Conservation (phyloP, 2,329 filamentous ascomycete species). For the Zopfia rhizophila region DNA sequence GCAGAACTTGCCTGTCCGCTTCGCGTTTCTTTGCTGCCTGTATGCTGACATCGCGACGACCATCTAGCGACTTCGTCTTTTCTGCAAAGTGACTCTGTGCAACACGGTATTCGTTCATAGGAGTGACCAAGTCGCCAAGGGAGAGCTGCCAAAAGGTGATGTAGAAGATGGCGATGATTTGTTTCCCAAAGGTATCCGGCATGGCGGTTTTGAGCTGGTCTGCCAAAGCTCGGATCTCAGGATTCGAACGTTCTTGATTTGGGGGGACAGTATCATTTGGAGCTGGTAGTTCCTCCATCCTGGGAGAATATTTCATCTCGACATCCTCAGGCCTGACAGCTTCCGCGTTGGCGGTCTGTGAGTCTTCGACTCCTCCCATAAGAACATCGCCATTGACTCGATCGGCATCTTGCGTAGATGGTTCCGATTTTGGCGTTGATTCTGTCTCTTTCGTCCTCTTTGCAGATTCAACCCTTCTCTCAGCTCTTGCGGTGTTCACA, state of each 20-base stretch:
- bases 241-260: conserved; percentile 61
- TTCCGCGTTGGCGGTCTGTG: conserved; percentile 14
- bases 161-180: conserved; percentile 83
- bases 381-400: conserved; percentile 63
- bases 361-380: conserved; percentile 38
- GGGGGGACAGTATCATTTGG: conserved; percentile 6
- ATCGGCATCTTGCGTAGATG: conserved; percentile 20
- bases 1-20: conserved; percentile 74
- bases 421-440: conserved; percentile 36
- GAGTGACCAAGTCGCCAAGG: conserved; percentile 81
- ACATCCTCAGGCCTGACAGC: conserved; percentile 1
- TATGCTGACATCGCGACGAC: conserved; percentile 77
- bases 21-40: conserved; percentile 74
- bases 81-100: conserved; percentile 69
- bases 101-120: conserved; percentile 78
- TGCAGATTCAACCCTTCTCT: conserved; percentile 14
- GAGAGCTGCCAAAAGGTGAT: conserved; percentile 92
- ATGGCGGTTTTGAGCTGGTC: conserved; percentile 71
- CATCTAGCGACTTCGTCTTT: conserved; percentile 73
- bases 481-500: conserved; percentile 48
- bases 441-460: conserved; percentile 21
- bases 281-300: conserved; percentile 9
- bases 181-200: conserved; percentile 72
- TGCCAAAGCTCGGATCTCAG: conserved; percentile 78
- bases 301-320: conserved; percentile 10